phyloP scores from a whole-genome alignment of 257 asterid genomes.

The Ocimum tenuiflorum region DNA sequence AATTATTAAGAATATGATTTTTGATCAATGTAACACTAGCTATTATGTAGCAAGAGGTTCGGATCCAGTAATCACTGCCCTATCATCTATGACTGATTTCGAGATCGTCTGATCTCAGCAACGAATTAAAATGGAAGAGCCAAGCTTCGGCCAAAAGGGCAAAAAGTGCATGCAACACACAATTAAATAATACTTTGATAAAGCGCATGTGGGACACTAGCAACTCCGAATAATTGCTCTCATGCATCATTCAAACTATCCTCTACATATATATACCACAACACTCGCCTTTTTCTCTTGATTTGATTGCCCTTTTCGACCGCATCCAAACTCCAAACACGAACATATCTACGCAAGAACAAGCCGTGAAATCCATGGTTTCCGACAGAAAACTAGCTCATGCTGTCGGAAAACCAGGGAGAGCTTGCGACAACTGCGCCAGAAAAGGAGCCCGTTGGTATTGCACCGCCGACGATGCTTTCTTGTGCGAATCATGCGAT shows the following conservation, averaged over 20 bases:
- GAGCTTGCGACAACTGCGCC: constrained; percentile 78
- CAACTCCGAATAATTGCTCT: constrained; percentile 38
- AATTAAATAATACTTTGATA: constrained; percentile 23
- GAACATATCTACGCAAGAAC: background rate
- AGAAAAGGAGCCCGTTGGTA: constrained; percentile 67
- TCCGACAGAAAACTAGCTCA: constrained; percentile 47
- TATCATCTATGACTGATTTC: background rate
- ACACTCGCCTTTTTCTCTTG: background rate
- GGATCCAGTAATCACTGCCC: no score
- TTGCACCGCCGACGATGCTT: constrained; percentile 88
- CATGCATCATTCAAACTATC: background rate
- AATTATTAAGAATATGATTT: no score
- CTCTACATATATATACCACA: background rate
- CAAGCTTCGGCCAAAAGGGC: constrained; percentile 18
- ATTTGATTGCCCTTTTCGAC: background rate
- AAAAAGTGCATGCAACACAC: constrained; percentile 21
- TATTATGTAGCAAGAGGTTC: no score
- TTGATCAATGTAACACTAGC: no score
- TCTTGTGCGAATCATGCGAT: constrained; percentile 70
- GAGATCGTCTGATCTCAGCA: background rate
- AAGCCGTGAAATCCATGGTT: constrained; percentile 36
- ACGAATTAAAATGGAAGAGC: background rate
- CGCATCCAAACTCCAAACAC: background rate
- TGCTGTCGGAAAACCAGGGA: constrained; percentile 49
- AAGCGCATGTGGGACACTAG: constrained; percentile 33